Evolutionary conservation across 352 stramenopile species (phyloP).

Genomic region (Phytophthora citrophthora): DNA sequence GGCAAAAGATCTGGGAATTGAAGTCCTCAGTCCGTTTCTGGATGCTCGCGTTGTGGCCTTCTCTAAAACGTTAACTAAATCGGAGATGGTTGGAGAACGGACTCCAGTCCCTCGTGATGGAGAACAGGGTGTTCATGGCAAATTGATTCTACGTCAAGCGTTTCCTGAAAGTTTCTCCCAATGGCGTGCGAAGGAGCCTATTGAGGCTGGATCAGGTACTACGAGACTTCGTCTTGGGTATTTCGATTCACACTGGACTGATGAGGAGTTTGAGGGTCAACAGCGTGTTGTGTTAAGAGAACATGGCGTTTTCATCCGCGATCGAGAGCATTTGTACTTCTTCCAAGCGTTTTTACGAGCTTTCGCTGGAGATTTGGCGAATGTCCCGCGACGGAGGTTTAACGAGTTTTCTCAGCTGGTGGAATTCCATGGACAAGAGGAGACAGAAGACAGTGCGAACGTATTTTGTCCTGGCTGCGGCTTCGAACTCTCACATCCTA

Average conservation of each 20-base stretch:
- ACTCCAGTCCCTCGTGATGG: conserved; percentile 64
- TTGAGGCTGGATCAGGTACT: conserved; percentile 83
- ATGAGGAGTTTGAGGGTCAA: conserved; percentile 45
- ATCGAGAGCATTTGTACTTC: conserved; percentile 76
- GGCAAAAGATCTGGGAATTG: conserved; percentile 61
- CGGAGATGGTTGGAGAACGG: conserved; percentile 68
- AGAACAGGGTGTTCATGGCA: conserved; percentile 60
- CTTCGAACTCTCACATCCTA: conserved; percentile 50
- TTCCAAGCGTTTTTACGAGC: conserved; percentile 66
- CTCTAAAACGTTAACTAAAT: conserved; percentile 59
- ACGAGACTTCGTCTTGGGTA: conserved; percentile 70
- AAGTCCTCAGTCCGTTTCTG: conserved; percentile 80
- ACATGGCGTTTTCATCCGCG: conserved; percentile 66
- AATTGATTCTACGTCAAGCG: conserved; percentile 85
- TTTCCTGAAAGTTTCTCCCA: conserved; percentile 86
- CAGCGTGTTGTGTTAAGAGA: conserved; percentile 37
- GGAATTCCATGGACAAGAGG: conserved; percentile 51
- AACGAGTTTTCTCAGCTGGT: conserved; percentile 27
- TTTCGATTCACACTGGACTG: conserved; percentile 56
- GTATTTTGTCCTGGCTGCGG: conserved; percentile 56
- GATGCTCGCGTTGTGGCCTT: conserved; percentile 75
- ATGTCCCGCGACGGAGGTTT: conserved; percentile 46
- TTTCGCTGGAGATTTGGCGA: conserved; percentile 53
- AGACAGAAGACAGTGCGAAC: conserved; percentile 37
- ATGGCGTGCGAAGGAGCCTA: conserved; percentile 90